Evolutionary conservation across 2,329 filamentous ascomycete species (phyloP), one percentile per base, ranked within the genome.

Genomic region (Penicillium sp.): DNA sequence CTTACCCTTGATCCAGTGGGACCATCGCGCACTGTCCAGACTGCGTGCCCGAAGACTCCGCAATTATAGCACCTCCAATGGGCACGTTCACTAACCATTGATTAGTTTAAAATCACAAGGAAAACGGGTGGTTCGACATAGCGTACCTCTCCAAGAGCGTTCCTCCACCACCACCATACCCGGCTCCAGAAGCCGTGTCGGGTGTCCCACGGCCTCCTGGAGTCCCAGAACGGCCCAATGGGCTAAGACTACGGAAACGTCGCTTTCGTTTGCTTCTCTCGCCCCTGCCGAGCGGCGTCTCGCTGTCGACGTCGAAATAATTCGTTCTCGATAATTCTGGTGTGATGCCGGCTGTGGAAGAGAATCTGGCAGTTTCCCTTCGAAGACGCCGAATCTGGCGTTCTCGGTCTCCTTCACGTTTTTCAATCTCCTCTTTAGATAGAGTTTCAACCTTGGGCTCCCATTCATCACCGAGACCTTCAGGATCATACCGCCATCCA

Each of bases 401-500:
- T 73, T 99, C 94, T 43, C 94, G 84, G 69, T 99, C 94, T 52
- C 91, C 91, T 73, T 99, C 94, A 26, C 94, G 85, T 77, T 96
- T 96, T 74, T 99, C 94, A 54, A 99, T 97, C 68, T 99, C 94
- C 65, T 99, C 94, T 65, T 96, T 96, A 40, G 88, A 92, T 2
- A 99, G 76, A 0, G 82, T 80, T 70, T 93, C 90, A 8, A 94
- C 81, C 76, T 89, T 90, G 6, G 90, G 88, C 68, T 91, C 89
- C 90, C 90, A 94, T 60, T 89, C 87, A 61, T 90, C 87, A 7
- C 83, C 92, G 3, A 97, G 81, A 58, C 91, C 88, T 67, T 97
- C 94, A 2, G 91, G 90, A 63, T 99, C 94, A 69, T 97, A 96
- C 61, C 94, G 83, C 93, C 94, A 97, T 2, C 94, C 94, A 14